Evolutionary conservation across 352 stramenopile species (phyloP), one percentile per base, ranked within the genome.

Genomic region (Blastocystis sp.): DNA sequence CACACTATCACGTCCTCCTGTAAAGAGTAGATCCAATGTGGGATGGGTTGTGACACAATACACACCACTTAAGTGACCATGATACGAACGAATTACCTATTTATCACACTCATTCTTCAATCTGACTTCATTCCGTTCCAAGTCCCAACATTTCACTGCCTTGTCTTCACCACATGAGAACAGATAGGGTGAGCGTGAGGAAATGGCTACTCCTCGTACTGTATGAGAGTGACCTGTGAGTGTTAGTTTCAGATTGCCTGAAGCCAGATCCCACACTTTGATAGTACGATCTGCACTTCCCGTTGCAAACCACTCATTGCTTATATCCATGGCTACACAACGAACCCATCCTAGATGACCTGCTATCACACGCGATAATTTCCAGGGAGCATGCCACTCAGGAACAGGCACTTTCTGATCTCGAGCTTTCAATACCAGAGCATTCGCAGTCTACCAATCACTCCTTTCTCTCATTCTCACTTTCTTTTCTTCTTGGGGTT

Each of bases 101-200:
- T 13, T 27, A 30, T 57, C 19, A 78, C 22, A 37, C 1, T 6
- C 15, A 33, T 3, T 22, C n/a, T 5, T 40, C 5, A 51, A 82
- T 15, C 24, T 33, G 5, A 90, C 96, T 91, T 98, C 98, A 92
- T 99, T 99, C 90, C 96, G 98, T 93, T 99, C 97, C 68, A 99
- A 92, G 92, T 99, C 97, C 97, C 97, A 99, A 92, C 95, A 95
- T 56, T 97, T 94, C 44, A 99, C 97, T 93, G 98, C 97, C 91
- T 99, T 99, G 92, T 99, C 97, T 92, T 99, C 97, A n/a, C 93
- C 96, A 5, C 94, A 95, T 22, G 94, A 98, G 91, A 99, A 99
- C 19, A 99, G 91, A 90, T 99, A 99, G 35, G 97, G 96, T 91
- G 99, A 96, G 69, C 96, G 94, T 3, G 93, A 90, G 53, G 93